Evolutionary conservation across 805 yeast species (phyloP).

Genomic region (Lachancea nothofagi): DNA sequence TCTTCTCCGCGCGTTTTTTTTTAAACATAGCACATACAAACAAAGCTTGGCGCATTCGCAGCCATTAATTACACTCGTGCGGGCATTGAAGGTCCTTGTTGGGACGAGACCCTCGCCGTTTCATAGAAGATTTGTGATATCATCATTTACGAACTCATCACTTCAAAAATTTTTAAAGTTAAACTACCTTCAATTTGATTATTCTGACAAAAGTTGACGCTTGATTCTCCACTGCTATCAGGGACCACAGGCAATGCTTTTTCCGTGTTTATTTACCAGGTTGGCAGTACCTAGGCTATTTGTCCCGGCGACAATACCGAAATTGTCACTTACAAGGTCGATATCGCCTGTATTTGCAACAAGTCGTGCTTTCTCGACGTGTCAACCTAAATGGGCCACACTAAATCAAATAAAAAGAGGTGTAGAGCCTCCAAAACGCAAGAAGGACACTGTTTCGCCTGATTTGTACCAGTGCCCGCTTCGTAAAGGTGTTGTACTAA

Average conservation of each 20-base stretch:
- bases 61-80: no score
- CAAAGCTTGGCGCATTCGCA: no score
- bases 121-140: no score
- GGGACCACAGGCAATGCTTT: not conserved
- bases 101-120: no score
- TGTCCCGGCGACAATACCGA: constrained; percentile 1
- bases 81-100: no score
- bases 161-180: no score
- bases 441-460: constrained; percentile 58
- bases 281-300: not conserved
- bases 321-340: not conserved
- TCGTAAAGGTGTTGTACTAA: constrained; percentile 85
- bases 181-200: no score
- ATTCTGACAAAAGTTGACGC: no score
- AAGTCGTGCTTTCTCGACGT: constrained; percentile 11
- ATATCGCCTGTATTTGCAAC: not conserved
- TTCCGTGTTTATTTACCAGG: not conserved
- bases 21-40: no score
- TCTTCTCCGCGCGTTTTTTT: no score
- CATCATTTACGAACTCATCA: no score
- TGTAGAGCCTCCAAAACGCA: constrained; percentile 42
- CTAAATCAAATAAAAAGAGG: constrained; percentile 75
- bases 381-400: constrained; percentile 46
- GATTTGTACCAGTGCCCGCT: constrained; percentile 81
- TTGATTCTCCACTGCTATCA: no score